phyloP scores from a whole-genome alignment of 257 asterid genomes.

The Capsicum baccatum region DNA sequence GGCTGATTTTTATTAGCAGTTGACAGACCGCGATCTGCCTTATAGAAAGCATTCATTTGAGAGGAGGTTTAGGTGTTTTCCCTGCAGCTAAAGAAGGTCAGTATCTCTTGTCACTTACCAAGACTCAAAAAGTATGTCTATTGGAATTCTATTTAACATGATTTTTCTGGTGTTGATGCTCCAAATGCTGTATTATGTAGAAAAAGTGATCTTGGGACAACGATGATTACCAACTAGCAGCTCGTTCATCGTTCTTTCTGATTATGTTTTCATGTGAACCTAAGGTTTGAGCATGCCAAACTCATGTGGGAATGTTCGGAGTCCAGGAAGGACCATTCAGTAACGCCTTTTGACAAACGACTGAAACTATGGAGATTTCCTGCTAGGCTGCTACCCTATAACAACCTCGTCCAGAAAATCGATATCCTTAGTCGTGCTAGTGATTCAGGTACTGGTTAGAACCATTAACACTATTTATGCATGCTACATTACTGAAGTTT shows the following conservation, averaged over 20 bases:
- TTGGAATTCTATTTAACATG: neutral
- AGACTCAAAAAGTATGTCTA: neutral
- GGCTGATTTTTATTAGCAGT: neutral
- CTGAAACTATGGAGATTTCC: neutral
- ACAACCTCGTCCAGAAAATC: slow-evolving; percentile 19
- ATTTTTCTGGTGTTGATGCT: neutral
- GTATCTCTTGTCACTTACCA: neutral
- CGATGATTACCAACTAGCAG: neutral
- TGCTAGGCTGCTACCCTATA: neutral
- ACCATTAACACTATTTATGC: neutral
- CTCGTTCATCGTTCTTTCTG: neutral
- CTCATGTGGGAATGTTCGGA: neutral
- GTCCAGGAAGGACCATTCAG: slow-evolving; percentile 6
- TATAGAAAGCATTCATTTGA: neutral
- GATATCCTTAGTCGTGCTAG: neutral
- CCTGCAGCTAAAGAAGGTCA: neutral
- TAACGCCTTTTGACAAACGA: neutral
- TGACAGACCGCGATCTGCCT: neutral
- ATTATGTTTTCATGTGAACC: too few species aligned
- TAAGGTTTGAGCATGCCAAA: too few species aligned
- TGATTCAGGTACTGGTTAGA: slow-evolving; percentile 23
- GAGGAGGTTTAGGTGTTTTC: neutral
- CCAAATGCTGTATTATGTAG: neutral
- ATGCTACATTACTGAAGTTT: slow-evolving; percentile 23
- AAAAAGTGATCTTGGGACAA: slow-evolving; percentile 4